Conservation (phyloP, 306 rosid genomes). For the Styphnolobium japonicum region DNA sequence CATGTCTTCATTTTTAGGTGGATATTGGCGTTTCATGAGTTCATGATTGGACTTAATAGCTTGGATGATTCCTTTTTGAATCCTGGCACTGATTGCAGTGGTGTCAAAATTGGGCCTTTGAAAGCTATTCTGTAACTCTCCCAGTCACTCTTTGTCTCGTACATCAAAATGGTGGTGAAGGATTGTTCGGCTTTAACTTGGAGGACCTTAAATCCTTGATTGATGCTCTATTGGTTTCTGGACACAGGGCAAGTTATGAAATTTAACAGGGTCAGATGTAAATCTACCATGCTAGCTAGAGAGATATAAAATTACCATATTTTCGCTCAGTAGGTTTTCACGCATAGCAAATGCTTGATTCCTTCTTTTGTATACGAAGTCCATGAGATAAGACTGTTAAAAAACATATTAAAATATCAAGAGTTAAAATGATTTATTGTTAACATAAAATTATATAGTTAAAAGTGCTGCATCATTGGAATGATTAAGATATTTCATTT, state of each 20-base stretch:
- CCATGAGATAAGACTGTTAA: no score
- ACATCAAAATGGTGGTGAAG: neutral
- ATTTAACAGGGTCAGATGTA: neutral
- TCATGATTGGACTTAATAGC: neutral
- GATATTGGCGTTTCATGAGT: conserved; percentile 3
- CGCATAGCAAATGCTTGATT: no score
- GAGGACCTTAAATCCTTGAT: no score
- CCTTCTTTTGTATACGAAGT: no score
- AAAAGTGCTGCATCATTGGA: neutral
- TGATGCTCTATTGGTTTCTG: neutral
- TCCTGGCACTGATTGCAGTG: neutral
- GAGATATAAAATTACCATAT: no score
- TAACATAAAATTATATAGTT: neutral
- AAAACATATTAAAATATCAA: no score
- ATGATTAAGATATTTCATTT: neutral
- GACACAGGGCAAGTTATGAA: neutral
- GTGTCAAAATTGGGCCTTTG: neutral
- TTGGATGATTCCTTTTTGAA: neutral
- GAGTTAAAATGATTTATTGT: no score
- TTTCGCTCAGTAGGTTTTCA: no score
- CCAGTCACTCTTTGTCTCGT: neutral
- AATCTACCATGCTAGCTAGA: no score
- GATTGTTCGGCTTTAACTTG: neutral
- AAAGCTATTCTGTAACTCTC: neutral
- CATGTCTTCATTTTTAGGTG: conserved; percentile 9